Conservation (phyloP, 1,139 yeast species). For the Pneumocystis oryctolagi region DNA sequence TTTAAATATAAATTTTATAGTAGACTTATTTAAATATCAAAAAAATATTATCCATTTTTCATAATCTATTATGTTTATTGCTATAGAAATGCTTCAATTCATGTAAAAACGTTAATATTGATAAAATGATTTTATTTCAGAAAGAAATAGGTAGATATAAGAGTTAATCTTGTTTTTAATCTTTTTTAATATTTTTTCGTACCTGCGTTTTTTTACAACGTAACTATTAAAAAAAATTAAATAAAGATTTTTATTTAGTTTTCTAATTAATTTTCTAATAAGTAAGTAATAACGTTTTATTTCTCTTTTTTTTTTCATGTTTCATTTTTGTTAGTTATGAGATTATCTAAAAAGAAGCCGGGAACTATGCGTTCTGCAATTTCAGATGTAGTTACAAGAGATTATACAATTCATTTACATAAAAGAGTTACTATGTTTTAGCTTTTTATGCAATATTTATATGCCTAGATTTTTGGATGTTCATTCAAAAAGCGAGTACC, state of each 20-base stretch:
- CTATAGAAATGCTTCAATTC: too few relatives aligned
- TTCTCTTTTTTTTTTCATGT: not conserved
- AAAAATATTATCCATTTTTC: too few relatives aligned
- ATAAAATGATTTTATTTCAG: too few relatives aligned
- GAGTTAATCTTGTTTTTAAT: too few relatives aligned
- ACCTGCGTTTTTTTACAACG: not conserved
- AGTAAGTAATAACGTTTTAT: not conserved
- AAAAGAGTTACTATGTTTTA: constrained; percentile 64
- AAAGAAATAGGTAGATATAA: too few relatives aligned
- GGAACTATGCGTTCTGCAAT: constrained; percentile 36
- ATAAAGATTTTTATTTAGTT: not conserved
- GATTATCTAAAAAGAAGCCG: not conserved
- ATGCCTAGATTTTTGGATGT: constrained; percentile 43
- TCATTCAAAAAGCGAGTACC: constrained; percentile 99
- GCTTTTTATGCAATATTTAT: constrained; percentile 4
- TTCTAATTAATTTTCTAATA: not conserved
- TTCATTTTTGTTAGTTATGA: not conserved
- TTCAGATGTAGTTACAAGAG: constrained; percentile 99
- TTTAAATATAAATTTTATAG: too few relatives aligned
- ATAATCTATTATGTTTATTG: too few relatives aligned
- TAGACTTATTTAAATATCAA: not conserved
- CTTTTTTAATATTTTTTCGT: not conserved
- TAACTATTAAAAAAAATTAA: not conserved
- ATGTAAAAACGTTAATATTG: too few relatives aligned
- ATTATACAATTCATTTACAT: constrained; percentile 99